Percentiles rank a stretch among this genome's conserved stretches.
phyloP scores from a whole-genome alignment of 192 early-diverging fungal species.

The Lunasporangiospora selenospora region DNA sequence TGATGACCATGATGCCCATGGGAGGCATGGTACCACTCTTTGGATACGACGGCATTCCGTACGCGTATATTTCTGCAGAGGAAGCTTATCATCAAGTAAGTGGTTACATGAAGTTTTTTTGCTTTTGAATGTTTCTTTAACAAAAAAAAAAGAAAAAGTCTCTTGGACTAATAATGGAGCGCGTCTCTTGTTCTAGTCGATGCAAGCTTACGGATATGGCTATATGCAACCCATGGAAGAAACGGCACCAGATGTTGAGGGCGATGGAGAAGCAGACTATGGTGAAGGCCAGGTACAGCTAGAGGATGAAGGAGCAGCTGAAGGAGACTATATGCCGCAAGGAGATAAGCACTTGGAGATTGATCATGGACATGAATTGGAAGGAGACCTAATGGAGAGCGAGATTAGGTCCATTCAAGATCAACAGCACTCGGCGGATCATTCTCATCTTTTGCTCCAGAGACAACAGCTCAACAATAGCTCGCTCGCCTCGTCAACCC shows the following conservation, averaged over 20 bases:
- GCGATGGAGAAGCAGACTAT: conserved; percentile 3
- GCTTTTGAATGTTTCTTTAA: neutral
- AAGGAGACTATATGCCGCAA: neutral
- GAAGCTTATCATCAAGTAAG: conserved; percentile 36
- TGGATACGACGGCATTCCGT: conserved; percentile 30
- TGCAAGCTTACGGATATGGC: conserved; percentile 27
- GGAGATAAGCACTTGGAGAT: neutral
- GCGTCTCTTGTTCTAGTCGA: too few relatives aligned
- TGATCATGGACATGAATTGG: neutral
- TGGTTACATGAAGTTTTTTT: neutral
- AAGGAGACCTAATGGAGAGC: neutral
- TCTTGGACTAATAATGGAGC: neutral
- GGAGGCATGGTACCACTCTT: conserved; percentile 38
- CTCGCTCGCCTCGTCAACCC: conserved; percentile 5
- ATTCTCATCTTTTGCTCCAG: neutral
- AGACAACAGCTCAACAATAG: too few relatives aligned
- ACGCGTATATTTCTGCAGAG: conserved; percentile 32
- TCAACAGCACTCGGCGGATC: neutral
- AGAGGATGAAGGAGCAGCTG: neutral
- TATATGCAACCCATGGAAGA: conserved; percentile 20
- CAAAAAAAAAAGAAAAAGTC: neutral
- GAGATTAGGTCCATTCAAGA: neutral
- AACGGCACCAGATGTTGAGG: neutral
- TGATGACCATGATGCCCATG: conserved; percentile 1
- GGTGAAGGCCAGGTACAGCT: neutral